Evolutionary conservation across 768 basidiomycete species (phyloP).

Genomic region (Russula emetica): DNA sequence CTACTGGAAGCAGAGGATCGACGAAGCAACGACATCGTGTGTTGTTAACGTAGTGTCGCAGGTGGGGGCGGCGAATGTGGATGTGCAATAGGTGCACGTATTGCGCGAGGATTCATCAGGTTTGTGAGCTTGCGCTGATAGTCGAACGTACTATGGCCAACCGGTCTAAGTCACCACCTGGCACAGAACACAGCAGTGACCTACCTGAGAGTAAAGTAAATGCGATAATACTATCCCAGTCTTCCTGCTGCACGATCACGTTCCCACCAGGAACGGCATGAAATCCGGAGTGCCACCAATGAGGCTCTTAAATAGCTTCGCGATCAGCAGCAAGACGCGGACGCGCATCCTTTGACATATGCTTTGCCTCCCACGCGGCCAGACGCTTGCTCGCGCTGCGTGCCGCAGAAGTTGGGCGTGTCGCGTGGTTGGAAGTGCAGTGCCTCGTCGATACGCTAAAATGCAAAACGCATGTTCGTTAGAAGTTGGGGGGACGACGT

Average conservation of each 20-base stretch:
- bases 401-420: slow-evolving; percentile 44
- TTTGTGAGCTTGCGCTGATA: slow-evolving; percentile 44
- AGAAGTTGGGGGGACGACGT: no score
- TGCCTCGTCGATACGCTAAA: slow-evolving; percentile 54
- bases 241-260: slow-evolving; percentile 61
- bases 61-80: background rate
- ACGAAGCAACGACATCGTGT: slow-evolving; percentile 27
- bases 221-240: slow-evolving; percentile 76
- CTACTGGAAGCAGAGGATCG: slow-evolving; percentile 31
- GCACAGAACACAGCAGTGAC: slow-evolving; percentile 18
- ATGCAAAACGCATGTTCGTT: slow-evolving; percentile 47
- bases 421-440: slow-evolving; percentile 52
- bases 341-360: slow-evolving; percentile 38
- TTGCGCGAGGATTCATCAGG: slow-evolving; percentile 27
- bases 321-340: slow-evolving; percentile 21
- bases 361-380: slow-evolving; percentile 61
- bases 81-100: background rate
- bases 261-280: slow-evolving; percentile 67
- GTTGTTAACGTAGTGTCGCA: slow-evolving; percentile 12
- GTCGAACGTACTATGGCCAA: slow-evolving; percentile 48
- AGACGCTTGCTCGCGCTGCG: slow-evolving; percentile 52
- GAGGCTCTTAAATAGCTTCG: slow-evolving; percentile 44
- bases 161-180: slow-evolving; percentile 8
- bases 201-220: slow-evolving; percentile 70
- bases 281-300: slow-evolving; percentile 59